Evolutionary conservation across 2,329 filamentous ascomycete species (phyloP), one percentile per base, ranked within the genome.

Genomic region (Herpomyces periplanetae): DNA sequence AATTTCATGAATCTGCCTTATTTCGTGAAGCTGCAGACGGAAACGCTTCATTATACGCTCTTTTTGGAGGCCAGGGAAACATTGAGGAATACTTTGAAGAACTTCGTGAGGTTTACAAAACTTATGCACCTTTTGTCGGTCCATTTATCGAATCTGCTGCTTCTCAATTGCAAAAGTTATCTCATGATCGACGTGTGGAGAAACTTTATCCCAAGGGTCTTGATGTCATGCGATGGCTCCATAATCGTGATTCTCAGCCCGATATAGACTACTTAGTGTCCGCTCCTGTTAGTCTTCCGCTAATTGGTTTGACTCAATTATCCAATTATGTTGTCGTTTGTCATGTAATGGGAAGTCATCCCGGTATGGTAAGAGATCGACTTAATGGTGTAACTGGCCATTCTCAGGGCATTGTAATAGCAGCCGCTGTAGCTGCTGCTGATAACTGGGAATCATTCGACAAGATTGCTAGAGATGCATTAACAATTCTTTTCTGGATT

Each of bases 11-110:
- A 36, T 91, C 84, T 15, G 84, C 80, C 13, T 51, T 96, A 17
- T 55, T 88, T 34, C 56, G 80, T 28, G 75, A 80, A 19, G 69
- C 69, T 5, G 59, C 64, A 17, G 73, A 88, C 26, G 61, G 56
- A 25, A 58, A 60, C 21, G 73, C 73, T 21, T 61, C 56, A 30
- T 54, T 96, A 24, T 96, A 87, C 45, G 73, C 61, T 27, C 71
- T 96, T 25, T 87, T 91, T 29, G 80, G 80, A 24, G 80, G 80
- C 4, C 80, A 96, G 39, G 80, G 80, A 30, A 96, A 96, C 40
- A 91, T 96, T 27, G 75, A 96, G 41, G 84, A 96, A 43, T 96
- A 96, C 43, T 96, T 96, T 33, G 75, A 96, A 29, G 80, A 96
- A 45, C 53, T 96, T 25, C 60, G 80, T 22, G 64, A 85, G 37